These are phyloP conservation scores for Colletotrichum ledebouriae DNA, from an alignment of 2,329 filamentous ascomycete species.

Conservation along the genomic window DNA sequence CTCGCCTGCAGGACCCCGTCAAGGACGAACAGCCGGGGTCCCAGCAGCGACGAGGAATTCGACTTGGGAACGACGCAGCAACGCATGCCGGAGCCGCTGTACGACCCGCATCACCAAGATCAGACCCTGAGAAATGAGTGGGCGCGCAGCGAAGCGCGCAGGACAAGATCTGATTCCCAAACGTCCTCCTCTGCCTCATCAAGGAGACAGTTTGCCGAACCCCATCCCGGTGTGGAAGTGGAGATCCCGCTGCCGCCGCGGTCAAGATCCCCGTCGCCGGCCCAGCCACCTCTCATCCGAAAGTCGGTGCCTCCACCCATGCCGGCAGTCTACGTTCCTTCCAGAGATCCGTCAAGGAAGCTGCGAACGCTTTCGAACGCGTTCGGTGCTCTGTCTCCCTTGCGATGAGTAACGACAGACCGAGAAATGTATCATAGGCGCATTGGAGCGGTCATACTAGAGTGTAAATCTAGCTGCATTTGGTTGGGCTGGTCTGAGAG, in stretches of 20 bases:
- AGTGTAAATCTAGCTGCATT: too few relatives aligned
- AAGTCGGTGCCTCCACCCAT: slow-evolving; percentile 14
- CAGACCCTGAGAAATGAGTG: slow-evolving; percentile 1
- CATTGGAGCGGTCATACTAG: too few relatives aligned
- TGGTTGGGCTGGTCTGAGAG: not conserved
- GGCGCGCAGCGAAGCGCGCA: slow-evolving; percentile 1
- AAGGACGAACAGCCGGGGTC: slow-evolving; percentile 9
- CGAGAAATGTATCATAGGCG: too few relatives aligned
- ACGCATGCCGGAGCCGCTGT: slow-evolving; percentile 14
- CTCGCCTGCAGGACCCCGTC: slow-evolving; percentile 46
- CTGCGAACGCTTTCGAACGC: slow-evolving; percentile 9
- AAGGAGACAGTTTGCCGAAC: slow-evolving; percentile 7
- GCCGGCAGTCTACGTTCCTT: not conserved
- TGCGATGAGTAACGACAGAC: not conserved
- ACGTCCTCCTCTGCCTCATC: slow-evolving; percentile 10
- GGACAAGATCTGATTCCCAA: slow-evolving; percentile 29
- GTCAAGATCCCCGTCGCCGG: slow-evolving; percentile 30
- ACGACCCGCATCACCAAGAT: not conserved
- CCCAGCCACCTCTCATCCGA: slow-evolving; percentile 16
- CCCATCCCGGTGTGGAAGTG: slow-evolving; percentile 34
- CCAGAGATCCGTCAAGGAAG: not conserved
- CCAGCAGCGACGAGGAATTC: slow-evolving; percentile 7
- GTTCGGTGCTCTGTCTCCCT: not conserved
- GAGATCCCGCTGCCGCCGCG: slow-evolving; percentile 24
- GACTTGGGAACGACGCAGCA: slow-evolving; percentile 1